phyloP scores from a whole-genome alignment of 2,329 filamentous ascomycete species.

The Emericellopsis atlantica region DNA sequence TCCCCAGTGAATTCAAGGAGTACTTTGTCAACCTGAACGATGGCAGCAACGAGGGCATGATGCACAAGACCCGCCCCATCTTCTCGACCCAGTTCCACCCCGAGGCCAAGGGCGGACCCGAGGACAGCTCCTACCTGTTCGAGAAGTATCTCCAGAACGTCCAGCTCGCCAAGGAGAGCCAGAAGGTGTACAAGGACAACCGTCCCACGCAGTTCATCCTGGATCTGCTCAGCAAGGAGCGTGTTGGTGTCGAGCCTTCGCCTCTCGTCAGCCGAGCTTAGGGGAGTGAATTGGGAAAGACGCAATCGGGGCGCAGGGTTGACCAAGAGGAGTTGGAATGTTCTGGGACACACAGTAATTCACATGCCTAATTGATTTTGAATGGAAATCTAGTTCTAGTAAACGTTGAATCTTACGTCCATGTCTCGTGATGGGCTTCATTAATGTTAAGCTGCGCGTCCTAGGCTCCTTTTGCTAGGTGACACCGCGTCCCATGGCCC shows the following conservation, averaged over 20 bases:
- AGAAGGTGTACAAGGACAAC: constrained; percentile 72
- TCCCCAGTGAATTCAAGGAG: constrained; percentile 83
- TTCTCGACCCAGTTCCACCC: constrained; percentile 99
- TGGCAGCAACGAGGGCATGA: constrained; percentile 93
- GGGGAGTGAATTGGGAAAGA: neutral
- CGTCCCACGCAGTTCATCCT: constrained; percentile 78
- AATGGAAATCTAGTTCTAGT: too few species aligned
- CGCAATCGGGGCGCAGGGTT: too few species aligned
- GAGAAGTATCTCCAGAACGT: constrained; percentile 93
- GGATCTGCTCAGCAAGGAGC: constrained; percentile 85
- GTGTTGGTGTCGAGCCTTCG: constrained; percentile 70
- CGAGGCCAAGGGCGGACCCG: constrained; percentile 91
- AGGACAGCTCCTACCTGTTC: constrained; percentile 92
- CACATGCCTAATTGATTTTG: too few species aligned
- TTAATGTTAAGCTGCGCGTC: too few species aligned
- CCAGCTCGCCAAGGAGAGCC: constrained; percentile 73
- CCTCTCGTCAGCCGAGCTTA: constrained; percentile 40
- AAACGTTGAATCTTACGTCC: too few species aligned
- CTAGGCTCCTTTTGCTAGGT: too few species aligned
- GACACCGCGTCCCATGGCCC: too few species aligned
- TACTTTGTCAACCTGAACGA: constrained; percentile 99
- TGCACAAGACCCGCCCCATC: constrained; percentile 90
- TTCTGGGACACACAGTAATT: neutral
- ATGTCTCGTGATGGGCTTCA: too few species aligned
- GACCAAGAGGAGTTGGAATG: neutral